phyloP scores from a whole-genome alignment of 2,329 filamentous ascomycete species.

The Volutella citrinella region DNA sequence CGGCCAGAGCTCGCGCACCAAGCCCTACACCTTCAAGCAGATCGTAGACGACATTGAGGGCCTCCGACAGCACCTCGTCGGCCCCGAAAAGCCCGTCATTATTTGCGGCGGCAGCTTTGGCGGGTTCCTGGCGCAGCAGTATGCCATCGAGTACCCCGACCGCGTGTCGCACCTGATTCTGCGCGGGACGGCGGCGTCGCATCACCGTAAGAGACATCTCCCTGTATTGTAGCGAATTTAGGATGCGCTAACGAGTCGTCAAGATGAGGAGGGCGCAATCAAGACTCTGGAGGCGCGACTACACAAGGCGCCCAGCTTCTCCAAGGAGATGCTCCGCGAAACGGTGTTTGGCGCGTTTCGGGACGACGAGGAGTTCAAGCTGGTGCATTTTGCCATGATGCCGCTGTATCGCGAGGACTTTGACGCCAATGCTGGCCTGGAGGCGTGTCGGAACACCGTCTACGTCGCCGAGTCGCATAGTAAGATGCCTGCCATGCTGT shows the following conservation, averaged over 20 bases:
- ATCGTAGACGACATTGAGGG: constrained; percentile 16
- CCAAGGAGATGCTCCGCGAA: constrained; percentile 12
- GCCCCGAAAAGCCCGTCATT: constrained; percentile 6
- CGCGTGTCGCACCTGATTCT: constrained; percentile 13
- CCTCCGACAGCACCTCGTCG: constrained; percentile 9
- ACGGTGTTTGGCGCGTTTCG: constrained; percentile 16
- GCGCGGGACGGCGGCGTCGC: constrained; percentile 14
- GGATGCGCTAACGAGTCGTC: not conserved
- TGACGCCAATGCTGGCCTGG: constrained; percentile 10
- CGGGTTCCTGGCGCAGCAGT: constrained; percentile 16
- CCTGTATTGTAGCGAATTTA: no score
- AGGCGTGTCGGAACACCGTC: constrained; percentile 8
- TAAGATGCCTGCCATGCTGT: constrained; percentile 1
- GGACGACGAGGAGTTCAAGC: constrained; percentile 11
- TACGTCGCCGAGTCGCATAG: constrained; percentile 18
- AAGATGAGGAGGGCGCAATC: constrained; percentile 18
- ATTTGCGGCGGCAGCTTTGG: constrained; percentile 18
- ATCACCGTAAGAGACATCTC: constrained; percentile 10
- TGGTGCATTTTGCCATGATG: constrained; percentile 18
- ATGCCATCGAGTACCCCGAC: constrained; percentile 12
- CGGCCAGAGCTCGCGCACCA: constrained; percentile 16
- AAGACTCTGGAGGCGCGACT: constrained; percentile 10
- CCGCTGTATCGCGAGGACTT: constrained; percentile 15
- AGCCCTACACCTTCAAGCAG: constrained; percentile 17
- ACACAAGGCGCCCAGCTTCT: constrained; percentile 12